These are phyloP conservation scores for Calonectria pseudoturangicola DNA, from an alignment of 2,329 filamentous ascomycete genomes.

Conservation along the genomic window DNA sequence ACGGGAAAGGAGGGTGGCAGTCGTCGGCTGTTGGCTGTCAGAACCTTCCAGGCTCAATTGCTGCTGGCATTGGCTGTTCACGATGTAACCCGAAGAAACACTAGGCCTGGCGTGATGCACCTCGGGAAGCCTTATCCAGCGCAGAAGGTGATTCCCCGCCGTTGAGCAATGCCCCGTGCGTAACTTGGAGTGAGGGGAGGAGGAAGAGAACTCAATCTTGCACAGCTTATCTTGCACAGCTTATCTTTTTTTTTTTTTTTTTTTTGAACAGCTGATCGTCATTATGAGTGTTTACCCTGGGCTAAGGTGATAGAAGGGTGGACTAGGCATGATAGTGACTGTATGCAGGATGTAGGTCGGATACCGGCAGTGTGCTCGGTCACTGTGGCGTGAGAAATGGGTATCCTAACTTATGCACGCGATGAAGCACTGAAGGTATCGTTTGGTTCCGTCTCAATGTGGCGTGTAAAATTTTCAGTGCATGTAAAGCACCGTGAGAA, in stretches of 20 bases:
- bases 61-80: neutral
- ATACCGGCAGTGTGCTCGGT: constrained; percentile 4
- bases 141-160: constrained; percentile 3
- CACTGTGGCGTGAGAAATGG: neutral
- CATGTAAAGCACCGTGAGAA: no score
- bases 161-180: constrained; percentile 7
- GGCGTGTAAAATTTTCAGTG: neutral
- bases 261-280: neutral
- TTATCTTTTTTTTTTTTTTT: no score
- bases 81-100: constrained; percentile 11
- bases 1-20: constrained; percentile 16
- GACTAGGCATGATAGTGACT: neutral
- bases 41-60: neutral
- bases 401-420: neutral
- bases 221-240: constrained; percentile 19
- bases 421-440: neutral
- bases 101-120: constrained; percentile 14
- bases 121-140: constrained; percentile 24
- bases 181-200: neutral
- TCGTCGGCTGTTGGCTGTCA: neutral
- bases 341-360: neutral
- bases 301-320: neutral
- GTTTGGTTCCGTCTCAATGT: neutral
- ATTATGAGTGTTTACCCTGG: neutral
- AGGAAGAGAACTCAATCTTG: constrained; percentile 3